These are phyloP conservation scores for Canariomyces notabilis DNA, from an alignment of 2,329 filamentous ascomycete species.

Conservation along the genomic window DNA sequence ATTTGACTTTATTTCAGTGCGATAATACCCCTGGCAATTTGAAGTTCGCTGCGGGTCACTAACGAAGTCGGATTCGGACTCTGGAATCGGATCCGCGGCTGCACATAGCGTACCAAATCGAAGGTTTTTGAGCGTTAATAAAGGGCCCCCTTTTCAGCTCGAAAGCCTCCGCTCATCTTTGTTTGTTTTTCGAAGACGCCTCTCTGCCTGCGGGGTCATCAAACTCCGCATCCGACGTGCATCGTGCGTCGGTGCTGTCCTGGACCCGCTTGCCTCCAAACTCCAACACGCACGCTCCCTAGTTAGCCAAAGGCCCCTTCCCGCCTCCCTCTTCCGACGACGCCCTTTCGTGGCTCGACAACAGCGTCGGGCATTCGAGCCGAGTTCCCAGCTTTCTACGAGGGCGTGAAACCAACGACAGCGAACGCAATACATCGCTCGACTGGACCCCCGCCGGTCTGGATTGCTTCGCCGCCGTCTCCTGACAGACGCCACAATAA, in stretches of 20 bases:
- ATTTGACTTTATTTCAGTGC: too few species aligned
- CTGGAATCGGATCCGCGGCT: too few species aligned
- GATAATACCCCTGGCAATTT: too few species aligned
- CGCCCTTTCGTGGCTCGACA: not conserved
- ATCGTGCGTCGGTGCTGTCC: too few species aligned
- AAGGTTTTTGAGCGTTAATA: too few species aligned
- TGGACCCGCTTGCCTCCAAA: slow-evolving; percentile 5
- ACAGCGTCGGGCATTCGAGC: too few species aligned
- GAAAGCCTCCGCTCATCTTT: not conserved
- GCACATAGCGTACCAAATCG: too few species aligned
- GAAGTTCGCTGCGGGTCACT: too few species aligned
- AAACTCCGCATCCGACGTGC: slow-evolving; percentile 5
- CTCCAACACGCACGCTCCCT: not conserved
- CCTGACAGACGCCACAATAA: not conserved
- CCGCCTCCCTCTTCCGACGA: not conserved
- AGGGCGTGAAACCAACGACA: too few species aligned
- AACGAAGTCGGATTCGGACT: too few species aligned
- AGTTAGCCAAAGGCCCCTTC: not conserved
- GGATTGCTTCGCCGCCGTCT: not conserved
- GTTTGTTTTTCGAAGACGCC: not conserved
- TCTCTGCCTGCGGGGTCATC: slow-evolving; percentile 10
- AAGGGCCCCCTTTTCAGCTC: slow-evolving; percentile 5
- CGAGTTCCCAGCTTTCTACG: too few species aligned
- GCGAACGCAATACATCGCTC: too few species aligned
- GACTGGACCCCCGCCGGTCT: not conserved